These are phyloP conservation scores for Orbilia quercus DNA, from an alignment of 2,329 filamentous ascomycete species.

Conservation along the genomic window DNA sequence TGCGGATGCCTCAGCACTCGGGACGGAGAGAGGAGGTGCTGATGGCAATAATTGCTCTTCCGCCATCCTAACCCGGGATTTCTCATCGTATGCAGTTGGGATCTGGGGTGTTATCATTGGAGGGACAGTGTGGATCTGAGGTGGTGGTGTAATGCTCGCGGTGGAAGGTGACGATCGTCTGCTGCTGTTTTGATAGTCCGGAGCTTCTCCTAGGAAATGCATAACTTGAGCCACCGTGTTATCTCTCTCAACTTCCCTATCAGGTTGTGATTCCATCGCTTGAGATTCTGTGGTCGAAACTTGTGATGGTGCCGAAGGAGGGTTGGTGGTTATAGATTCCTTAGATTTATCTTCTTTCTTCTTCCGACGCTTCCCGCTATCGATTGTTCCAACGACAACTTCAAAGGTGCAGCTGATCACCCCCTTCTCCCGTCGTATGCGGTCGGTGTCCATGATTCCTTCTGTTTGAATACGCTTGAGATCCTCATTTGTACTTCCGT, in stretches of 20 bases:
- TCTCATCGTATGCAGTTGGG: constrained; percentile 58
- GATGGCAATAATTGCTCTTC: constrained; percentile 58
- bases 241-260: constrained; percentile 82
- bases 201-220: constrained; percentile 65
- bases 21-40: constrained; percentile 60
- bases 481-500: constrained; percentile 56
- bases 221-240: constrained; percentile 72
- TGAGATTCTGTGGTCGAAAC: constrained; percentile 72
- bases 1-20: constrained; percentile 63
- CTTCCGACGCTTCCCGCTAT: constrained; percentile 73
- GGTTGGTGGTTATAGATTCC: constrained; percentile 62
- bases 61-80: constrained; percentile 54
- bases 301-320: constrained; percentile 66
- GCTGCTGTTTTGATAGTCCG: constrained; percentile 69
- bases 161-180: constrained; percentile 64
- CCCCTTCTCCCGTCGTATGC: constrained; percentile 86
- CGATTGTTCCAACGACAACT: constrained; percentile 84
- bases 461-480: constrained; percentile 64
- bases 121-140: constrained; percentile 38
- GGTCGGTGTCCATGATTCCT: constrained; percentile 84
- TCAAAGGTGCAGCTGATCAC: constrained; percentile 90
- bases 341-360: constrained; percentile 61
- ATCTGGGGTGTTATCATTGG: constrained; percentile 56
- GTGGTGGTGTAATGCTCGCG: constrained; percentile 61
- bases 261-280: constrained; percentile 74